Evolutionary conservation across 805 yeast species (phyloP).

Genomic region (Schwanniomyces sp.): DNA sequence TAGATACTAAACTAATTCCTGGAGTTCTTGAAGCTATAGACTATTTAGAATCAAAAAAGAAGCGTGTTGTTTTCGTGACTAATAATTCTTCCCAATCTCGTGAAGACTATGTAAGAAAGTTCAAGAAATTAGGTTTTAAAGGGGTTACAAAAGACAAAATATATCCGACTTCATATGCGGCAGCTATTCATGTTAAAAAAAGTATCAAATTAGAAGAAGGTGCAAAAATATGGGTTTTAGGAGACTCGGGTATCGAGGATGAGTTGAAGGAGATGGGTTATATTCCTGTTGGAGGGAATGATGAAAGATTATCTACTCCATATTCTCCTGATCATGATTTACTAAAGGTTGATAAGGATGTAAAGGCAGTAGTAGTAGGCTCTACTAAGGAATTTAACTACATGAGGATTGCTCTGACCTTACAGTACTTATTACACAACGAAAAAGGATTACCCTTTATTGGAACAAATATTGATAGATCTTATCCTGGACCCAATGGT

Average conservation of each 20-base stretch:
- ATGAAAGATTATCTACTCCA: constrained; percentile 20
- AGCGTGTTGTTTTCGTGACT: constrained; percentile 34
- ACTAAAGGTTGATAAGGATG: constrained; percentile 35
- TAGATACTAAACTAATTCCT: constrained; percentile 32
- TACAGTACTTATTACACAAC: constrained; percentile 34
- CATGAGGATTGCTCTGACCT: constrained; percentile 34
- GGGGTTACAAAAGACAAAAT: constrained; percentile 26
- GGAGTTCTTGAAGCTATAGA: constrained; percentile 29
- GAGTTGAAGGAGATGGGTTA: constrained; percentile 33
- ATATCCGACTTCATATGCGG: constrained; percentile 40
- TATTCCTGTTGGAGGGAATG: constrained; percentile 36
- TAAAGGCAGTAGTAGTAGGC: constrained; percentile 40
- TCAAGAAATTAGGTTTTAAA: constrained; percentile 27
- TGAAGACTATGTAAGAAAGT: constrained; percentile 29
- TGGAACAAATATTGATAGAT: constrained; percentile 41
- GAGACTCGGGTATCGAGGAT: constrained; percentile 37
- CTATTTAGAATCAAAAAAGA: constrained; percentile 19
- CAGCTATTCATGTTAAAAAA: constrained; percentile 25
- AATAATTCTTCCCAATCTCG: constrained; percentile 40
- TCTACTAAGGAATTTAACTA: constrained; percentile 38
- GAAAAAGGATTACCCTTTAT: constrained; percentile 34
- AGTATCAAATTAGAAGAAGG: constrained; percentile 23
- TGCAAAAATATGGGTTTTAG: constrained; percentile 41
- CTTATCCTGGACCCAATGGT: constrained; percentile 41
- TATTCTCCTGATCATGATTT: constrained; percentile 25